Percentiles rank a stretch among this genome's conserved stretches.
Conservation (phyloP, 2,329 filamentous ascomycete species). For the Colletotrichum caudatum region DNA sequence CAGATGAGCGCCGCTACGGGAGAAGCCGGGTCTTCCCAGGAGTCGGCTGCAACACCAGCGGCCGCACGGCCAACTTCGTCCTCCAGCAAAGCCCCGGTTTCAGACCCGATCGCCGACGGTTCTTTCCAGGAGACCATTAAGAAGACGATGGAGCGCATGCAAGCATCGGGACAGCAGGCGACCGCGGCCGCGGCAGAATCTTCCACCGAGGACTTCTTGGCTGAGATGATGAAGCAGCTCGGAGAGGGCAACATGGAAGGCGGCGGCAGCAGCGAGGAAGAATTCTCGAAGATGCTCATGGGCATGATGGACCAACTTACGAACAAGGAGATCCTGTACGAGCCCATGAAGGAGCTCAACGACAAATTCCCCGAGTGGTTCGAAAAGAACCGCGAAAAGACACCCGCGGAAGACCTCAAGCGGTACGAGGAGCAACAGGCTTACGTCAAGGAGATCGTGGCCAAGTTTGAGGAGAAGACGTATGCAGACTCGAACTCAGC, state of each 20-base stretch:
- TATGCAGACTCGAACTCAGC: slow-evolving; percentile 86
- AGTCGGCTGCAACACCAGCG: slow-evolving; percentile 43
- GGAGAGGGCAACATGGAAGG: slow-evolving; percentile 71
- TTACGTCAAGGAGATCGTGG: slow-evolving; percentile 87
- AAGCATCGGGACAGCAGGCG: slow-evolving; percentile 86
- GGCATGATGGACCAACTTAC: slow-evolving; percentile 99
- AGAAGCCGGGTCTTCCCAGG: slow-evolving; percentile 41
- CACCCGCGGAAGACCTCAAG: slow-evolving; percentile 77
- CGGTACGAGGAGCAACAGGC: slow-evolving; percentile 84
- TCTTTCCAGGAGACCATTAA: slow-evolving; percentile 93
- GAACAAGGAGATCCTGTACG: slow-evolving; percentile 97
- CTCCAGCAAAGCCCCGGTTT: slow-evolving; percentile 43
- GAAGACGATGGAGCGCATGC: slow-evolving; percentile 96
- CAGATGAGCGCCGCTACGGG: slow-evolving; percentile 70
- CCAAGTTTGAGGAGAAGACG: slow-evolving; percentile 83
- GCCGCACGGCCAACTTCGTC: slow-evolving; percentile 45
- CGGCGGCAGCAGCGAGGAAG: slow-evolving; percentile 76
- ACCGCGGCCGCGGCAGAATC: slow-evolving; percentile 80
- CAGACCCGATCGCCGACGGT: slow-evolving; percentile 64
- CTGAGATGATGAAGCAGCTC: slow-evolving; percentile 93
- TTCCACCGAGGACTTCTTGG: slow-evolving; percentile 81
- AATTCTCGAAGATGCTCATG: slow-evolving; percentile 94
- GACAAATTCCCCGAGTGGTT: slow-evolving; percentile 95
- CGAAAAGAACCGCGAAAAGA: slow-evolving; percentile 76
- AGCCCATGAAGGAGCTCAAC: slow-evolving; percentile 97